phyloP scores from a whole-genome alignment of 441 rosid species.

The Euphorbia celastroides region DNA sequence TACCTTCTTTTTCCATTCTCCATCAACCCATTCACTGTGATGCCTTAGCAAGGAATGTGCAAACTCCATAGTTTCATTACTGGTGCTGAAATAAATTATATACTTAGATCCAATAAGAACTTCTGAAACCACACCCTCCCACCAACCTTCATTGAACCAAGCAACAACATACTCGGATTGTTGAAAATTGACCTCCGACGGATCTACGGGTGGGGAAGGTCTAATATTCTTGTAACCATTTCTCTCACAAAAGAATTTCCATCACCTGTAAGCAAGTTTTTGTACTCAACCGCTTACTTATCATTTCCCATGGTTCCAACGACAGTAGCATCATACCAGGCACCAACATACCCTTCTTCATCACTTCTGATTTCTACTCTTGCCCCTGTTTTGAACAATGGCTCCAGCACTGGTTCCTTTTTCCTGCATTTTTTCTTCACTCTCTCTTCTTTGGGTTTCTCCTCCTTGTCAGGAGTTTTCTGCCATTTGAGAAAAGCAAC shows the following conservation, averaged over 20 bases:
- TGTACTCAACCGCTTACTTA: conserved; percentile 48
- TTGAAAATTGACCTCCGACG: conserved; percentile 28
- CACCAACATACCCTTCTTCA: conserved; percentile 75
- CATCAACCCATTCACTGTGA: conserved; percentile 60
- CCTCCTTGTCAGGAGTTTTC: conserved; percentile 15
- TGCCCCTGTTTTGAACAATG: conserved; percentile 20
- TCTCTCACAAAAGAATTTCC: conserved; percentile 53
- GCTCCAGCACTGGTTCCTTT: conserved; percentile 10
- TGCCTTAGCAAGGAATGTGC: conserved; percentile 44
- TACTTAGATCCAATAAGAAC: conserved; percentile 37
- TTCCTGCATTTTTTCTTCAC: conserved; percentile 27
- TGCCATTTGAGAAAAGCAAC: conserved; percentile 17
- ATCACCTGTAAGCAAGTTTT: conserved; percentile 54
- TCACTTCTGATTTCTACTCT: conserved; percentile 61
- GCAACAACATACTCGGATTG: conserved; percentile 58
- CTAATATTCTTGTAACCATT: conserved; percentile 41
- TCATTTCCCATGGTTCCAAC: conserved; percentile 32
- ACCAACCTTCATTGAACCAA: conserved; percentile 76
- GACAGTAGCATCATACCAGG: conserved; percentile 61
- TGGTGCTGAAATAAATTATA: conserved; percentile 39
- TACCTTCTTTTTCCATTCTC: conserved; percentile 56
- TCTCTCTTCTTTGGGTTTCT: conserved; percentile 16
- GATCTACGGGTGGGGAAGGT: conserved; percentile 42
- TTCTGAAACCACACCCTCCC: conserved; percentile 57
- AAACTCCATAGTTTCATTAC: conserved; percentile 39